Evolutionary conservation across 495 filamentous ascomycete genomes (phyloP).

Genomic region (Aspergillus indologenus): DNA sequence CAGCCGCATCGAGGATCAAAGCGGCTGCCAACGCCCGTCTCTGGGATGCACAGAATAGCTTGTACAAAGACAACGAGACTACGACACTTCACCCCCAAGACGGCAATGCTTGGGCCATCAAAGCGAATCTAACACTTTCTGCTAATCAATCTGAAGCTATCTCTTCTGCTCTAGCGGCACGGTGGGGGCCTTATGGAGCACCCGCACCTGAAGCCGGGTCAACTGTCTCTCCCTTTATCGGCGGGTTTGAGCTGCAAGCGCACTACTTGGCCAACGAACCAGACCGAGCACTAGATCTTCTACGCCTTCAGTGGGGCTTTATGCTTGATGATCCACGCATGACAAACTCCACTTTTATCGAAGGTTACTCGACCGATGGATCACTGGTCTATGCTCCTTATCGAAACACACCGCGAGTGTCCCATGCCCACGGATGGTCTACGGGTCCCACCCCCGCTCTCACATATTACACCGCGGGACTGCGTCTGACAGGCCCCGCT

Average conservation of each 20-base stretch:
- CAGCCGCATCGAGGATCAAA: constrained; percentile 21
- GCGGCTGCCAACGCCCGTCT: constrained; percentile 30
- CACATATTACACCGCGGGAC: constrained; percentile 46
- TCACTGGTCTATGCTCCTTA: constrained; percentile 56
- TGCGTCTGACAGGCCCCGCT: constrained; percentile 40
- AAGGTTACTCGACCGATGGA: constrained; percentile 55
- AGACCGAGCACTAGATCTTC: constrained; percentile 48
- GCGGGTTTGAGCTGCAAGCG: constrained; percentile 54
- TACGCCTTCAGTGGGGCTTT: constrained; percentile 53
- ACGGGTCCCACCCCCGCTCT: constrained; percentile 54
- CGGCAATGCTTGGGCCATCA: constrained; percentile 45
- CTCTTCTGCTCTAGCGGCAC: constrained; percentile 38
- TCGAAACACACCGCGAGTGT: constrained; percentile 47
- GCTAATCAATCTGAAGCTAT: constrained; percentile 23
- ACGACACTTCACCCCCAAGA: constrained; percentile 45
- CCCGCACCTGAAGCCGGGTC: constrained; percentile 53
- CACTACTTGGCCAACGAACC: constrained; percentile 45
- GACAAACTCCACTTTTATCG: constrained; percentile 60
- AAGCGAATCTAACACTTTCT: constrained; percentile 34
- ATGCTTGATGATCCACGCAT: constrained; percentile 57
- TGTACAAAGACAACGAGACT: constrained; percentile 38
- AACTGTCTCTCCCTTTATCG: constrained; percentile 57
- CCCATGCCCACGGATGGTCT: constrained; percentile 59
- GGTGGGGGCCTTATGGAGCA: constrained; percentile 55
- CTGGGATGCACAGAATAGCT: constrained; percentile 26